Base-by-base conservation (phyloP, 495 filamentous ascomycete species). In the Penicillium robsamsonii region DNA sequence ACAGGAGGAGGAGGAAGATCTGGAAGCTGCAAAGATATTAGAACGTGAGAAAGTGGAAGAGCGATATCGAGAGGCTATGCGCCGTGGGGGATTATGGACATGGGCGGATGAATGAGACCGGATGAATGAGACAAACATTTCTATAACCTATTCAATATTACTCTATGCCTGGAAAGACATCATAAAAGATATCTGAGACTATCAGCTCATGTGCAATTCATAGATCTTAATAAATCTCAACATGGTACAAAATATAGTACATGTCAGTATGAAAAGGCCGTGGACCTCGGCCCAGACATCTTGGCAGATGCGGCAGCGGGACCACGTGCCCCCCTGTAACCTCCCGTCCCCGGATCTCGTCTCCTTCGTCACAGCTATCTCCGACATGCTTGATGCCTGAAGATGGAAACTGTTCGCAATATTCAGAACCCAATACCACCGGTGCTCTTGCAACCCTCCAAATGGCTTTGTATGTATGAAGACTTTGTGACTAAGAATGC, bases 401-500 rank as follows among this genome's bases (percentile, higher is more conserved):
- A 51, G 35, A 79, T 79, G 75, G 69, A 75, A 44, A 67, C 73
- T 1, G 54, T 68, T 40, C 54, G 60, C 46, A 64, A 67, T 35
- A 58, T 65, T 20, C 64, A 67, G 53, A 69, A 57, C 54, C 58
- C 67, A 31, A 63, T 74, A 40, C 65, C 71, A 12, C 46, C 63
- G 27, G 68, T 48, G 47, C 64, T 81, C 55, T 67, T 82, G 9
- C 71, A 85, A 43, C 88, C 90, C 25, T 82, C 88, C 0, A 86
- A 85, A 72, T 92, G 85, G 87, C 71, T 95, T 30, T 75, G 81
- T 49, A 81, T 88, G 65, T 98, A 98, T 73, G 85, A 85, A 64
- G 86, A 93, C 55, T 96, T 97, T 72, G 92, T 98, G 75, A 90
- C 88, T 38, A 93, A 92, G 74, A 97, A 98, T 72, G 81, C 91